Percentiles rank a stretch among this genome's conserved stretches.
Evolutionary conservation across 139 green algal genomes (phyloP).

Genomic region (Tetraselmis striata): DNA sequence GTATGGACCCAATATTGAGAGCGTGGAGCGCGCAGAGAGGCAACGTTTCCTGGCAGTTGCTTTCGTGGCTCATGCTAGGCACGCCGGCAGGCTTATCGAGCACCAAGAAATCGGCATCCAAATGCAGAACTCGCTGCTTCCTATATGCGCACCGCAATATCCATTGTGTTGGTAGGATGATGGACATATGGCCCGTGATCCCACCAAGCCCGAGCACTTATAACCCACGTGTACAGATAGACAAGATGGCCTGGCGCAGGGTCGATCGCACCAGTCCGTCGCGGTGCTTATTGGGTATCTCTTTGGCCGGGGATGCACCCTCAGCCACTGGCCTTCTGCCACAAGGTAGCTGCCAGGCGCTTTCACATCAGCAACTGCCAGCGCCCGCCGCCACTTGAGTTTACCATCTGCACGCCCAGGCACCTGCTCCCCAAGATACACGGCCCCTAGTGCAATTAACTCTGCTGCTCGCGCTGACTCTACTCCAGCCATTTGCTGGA

Average conservation of each 20-base stretch:
- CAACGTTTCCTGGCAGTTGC: not conserved
- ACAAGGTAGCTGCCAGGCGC: too few relatives aligned
- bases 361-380: not conserved
- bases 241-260: not conserved
- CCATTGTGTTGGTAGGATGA: too few relatives aligned
- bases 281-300: not conserved
- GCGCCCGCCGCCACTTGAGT: not conserved
- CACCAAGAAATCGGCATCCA: not conserved
- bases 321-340: not conserved
- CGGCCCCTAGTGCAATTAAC: not conserved
- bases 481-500: not conserved
- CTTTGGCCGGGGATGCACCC: not conserved
- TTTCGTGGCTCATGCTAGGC: not conserved
- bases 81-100: not conserved
- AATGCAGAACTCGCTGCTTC: not conserved
- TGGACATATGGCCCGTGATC: too few relatives aligned
- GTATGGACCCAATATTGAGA: not conserved
- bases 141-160: too few relatives aligned
- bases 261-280: not conserved
- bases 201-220: too few relatives aligned
- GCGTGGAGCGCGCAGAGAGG: not conserved
- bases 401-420: not conserved
- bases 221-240: too few relatives aligned
- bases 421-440: not conserved
- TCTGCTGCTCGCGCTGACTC: not conserved